Evolutionary conservation across 495 filamentous ascomycete species (phyloP), one percentile per base, ranked within the genome.

Genomic region (Elaphomyces granulatus): DNA sequence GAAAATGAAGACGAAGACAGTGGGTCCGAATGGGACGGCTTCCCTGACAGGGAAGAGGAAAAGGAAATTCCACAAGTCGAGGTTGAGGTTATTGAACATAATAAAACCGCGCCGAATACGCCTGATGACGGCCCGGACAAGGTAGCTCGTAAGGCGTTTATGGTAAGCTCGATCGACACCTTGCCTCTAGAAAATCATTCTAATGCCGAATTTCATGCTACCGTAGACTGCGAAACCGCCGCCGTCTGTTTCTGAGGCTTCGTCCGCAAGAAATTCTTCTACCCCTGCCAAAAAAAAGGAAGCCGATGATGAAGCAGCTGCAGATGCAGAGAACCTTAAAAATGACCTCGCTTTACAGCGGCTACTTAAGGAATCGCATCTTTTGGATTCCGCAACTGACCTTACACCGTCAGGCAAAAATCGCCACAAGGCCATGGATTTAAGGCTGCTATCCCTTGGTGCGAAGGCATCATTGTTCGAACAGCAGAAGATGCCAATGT

Each of bases 341-440:
- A 90, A 95, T 53, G 90, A 98, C 49, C 74, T 96, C 16, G 87
- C 81, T 8, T 71, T 98, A 15, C 87, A 95, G 50, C 75, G 86
- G 12, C 72, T 98, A 8, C 74, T 98, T 8, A 68, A 77, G 42
- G 90, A 98, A 66, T 95, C 88, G 1, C 88, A 95, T 59, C 78
- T 98, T 26, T 77, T 98, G 38, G 79, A 87, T 12, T 58, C 67
- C 0, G 67, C 75, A 2, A 52, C 66, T 4, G 69, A 71, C n/a
- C 74, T 81, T 33, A 65, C 72, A 4, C 68, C 71, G 1, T 70
- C 72, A 0, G 80, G 81, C 12, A 73, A 69, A 45, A 74, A 74
- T 50, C 68, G 72, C 17, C 73, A 83, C 44, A 85, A 81, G 55
- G 86, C 86, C 6, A 67, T 81, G 19, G 87, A 96, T 53, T 55